Evolutionary conservation across 139 green algal genomes (phyloP), one percentile per base, ranked within the genome.

Genomic region (Diplosphaera chodatii): DNA sequence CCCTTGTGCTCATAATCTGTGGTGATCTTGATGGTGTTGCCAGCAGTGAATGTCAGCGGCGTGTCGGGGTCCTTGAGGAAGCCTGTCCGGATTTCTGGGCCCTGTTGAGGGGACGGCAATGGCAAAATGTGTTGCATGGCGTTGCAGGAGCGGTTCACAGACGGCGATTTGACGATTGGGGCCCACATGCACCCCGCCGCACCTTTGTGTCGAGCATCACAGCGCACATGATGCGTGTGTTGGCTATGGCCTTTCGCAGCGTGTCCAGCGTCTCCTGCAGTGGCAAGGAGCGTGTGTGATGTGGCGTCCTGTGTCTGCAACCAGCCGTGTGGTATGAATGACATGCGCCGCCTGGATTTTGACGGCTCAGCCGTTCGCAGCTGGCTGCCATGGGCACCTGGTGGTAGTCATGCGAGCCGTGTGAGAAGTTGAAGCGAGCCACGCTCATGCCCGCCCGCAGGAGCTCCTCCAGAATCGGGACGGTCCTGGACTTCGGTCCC

Each of bases 121-220:
- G n/a, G n/a, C n/a, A n/a, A n/a, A n/a, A n/a, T n/a, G n/a, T n/a
- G n/a, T n/a, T n/a, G n/a, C n/a, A n/a, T n/a, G n/a, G n/a, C n/a
- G n/a, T n/a, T n/a, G n/a, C n/a, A n/a, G n/a, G n/a, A 56, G 15
- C 15, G 40, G 15, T 56, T 15, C 18, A 18, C 40, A 18, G 40
- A 18, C 40, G 18, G 15, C 15, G 40, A 56, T 56, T 15, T 18
- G 15, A 56, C 40, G 40, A 56, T 18, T 56, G 40, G 18, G n/a
- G n/a, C n/a, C n/a, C n/a, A 69, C 32, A 23, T 69, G 64, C 64
- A 27, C 21, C 22, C 31, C 20, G 27, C 27, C 27, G 32, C 31
- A 92, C 93, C 90, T 99, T 99, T 40, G 95, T 99, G 77, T 99
- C 95, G 23, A 99, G 91, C 91, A 99, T 95, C 10, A 97, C 91